Conservation (phyloP, 352 stramenopile species). For the Globisporangium takayamanum region DNA sequence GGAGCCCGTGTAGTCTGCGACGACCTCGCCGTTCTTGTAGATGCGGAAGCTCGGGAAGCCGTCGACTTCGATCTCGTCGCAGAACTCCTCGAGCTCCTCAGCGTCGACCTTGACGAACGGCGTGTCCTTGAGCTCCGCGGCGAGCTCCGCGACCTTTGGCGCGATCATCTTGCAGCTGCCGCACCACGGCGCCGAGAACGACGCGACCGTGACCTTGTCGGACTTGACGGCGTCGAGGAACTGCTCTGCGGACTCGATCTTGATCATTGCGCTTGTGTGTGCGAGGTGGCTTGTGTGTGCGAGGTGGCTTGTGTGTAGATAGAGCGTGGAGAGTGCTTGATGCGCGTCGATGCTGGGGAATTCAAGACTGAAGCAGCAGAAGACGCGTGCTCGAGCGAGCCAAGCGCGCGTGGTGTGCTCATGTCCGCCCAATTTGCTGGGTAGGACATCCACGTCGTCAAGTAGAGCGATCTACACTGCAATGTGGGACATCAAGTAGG, state of each 20-base stretch:
- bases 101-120: slow-evolving; percentile 54
- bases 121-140: slow-evolving; percentile 42
- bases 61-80: slow-evolving; percentile 66
- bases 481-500: background rate
- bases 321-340: slow-evolving; percentile 3
- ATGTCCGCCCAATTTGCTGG: background rate
- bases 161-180: slow-evolving; percentile 59
- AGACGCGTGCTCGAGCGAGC: background rate
- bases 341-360: slow-evolving; percentile 1
- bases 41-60: slow-evolving; percentile 73
- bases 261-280: slow-evolving; percentile 20
- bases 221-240: slow-evolving; percentile 27
- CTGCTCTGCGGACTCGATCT: slow-evolving; percentile 30
- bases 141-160: slow-evolving; percentile 42
- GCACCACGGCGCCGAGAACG: slow-evolving; percentile 62
- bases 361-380: slow-evolving; percentile 11
- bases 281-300: background rate
- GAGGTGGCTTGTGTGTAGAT: background rate
- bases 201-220: slow-evolving; percentile 43
- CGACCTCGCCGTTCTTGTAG: slow-evolving; percentile 50
- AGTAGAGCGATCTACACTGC: background rate
- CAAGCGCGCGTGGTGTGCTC: background rate
- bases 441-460: background rate
- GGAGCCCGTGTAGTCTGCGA: slow-evolving; percentile 61
- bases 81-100: slow-evolving; percentile 54